Percentiles rank a stretch among this genome's conserved stretches.
Evolutionary conservation across 108 stramenopile species (phyloP).

Genomic region (Chaetoceros tenuissimus): DNA sequence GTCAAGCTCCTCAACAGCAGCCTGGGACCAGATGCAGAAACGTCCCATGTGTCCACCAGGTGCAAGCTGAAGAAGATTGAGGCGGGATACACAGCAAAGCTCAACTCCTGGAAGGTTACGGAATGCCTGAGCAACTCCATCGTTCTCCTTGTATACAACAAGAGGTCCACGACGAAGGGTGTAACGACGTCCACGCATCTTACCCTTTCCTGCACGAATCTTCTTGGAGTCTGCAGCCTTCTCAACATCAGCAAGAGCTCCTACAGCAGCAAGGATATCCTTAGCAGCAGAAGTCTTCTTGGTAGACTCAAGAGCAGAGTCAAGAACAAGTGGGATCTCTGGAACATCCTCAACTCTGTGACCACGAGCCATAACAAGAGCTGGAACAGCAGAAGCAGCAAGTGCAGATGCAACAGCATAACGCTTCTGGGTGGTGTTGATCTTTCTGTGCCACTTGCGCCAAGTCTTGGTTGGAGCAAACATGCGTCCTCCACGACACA

Average conservation of each 20-base stretch:
- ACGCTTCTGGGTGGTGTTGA: constrained; percentile 92
- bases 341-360: constrained; percentile 94
- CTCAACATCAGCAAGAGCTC: constrained; percentile 92
- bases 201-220: constrained; percentile 97
- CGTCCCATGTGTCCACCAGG: constrained; percentile 99
- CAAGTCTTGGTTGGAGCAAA: constrained; percentile 99
- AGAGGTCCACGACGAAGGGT: constrained; percentile 94
- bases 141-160: constrained; percentile 89
- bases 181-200: constrained; percentile 97
- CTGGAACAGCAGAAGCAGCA: constrained; percentile 95
- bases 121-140: constrained; percentile 90
- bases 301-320: constrained; percentile 68
- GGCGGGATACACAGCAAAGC: constrained; percentile 87
- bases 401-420: constrained; percentile 97
- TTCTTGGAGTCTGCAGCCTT: constrained; percentile 93
- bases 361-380: constrained; percentile 98
- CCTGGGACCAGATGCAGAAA: constrained; percentile 96
- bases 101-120: constrained; percentile 98
- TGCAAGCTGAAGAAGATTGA: constrained; percentile 96
- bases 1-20: constrained; percentile 93
- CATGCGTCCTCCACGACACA: constrained; percentile 95
- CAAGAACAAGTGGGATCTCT: constrained; percentile 96
- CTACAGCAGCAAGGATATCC: constrained; percentile 82
- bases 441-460: constrained; percentile 98
- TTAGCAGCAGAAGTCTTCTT: constrained; percentile 90